Evolutionary conservation across 305 asterid species (phyloP), one percentile per base, ranked within the genome.

Genomic region (Fraxinus dipetala): DNA sequence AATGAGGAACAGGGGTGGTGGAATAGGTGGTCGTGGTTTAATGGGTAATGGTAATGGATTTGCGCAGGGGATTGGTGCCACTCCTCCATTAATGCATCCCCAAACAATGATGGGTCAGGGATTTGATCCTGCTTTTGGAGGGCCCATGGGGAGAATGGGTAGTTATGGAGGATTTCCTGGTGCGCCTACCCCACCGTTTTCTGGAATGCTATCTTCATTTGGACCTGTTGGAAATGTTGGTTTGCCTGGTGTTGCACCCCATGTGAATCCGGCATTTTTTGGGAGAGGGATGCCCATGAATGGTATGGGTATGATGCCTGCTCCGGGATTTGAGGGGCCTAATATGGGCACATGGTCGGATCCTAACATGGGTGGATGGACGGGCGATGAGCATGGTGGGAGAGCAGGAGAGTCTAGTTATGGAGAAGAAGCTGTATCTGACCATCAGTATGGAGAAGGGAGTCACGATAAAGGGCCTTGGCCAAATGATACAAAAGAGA

Each of bases 71-170:
- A 84, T 92, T 18, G 94, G 97, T 73, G 89, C 86, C 16, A 80
- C 86, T 34, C 95, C 94, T 85, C 93, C 92, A 1, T 16, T 93
- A 69, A 6, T 93, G 88, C 94, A 90, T 85, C 96, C 90, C 85
- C 95, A 90, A 65, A 77, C 91, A 82, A 93, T 93, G 96, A 93
- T 93, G 92, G 96, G 93, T 10, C 97, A 89, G 76, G 97, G 95
- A n/a, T 93, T 91, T 82, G 97, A 93, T 85, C 97, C 92, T 28
- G 89, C 87, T 40, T 93, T 93, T 85, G 95, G 92, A 81, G 97
- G 97, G 69, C 95, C 93, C 20, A 90, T 91, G 94, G 94, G 91
- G 36, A 80, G 97, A 85, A 91, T 91, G 92, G 93, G 92, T 77
- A 81, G 90, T 82, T 93, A 90, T 79, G 97, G 94, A 51, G 94